These are phyloP conservation scores for Apiospora saccharicola DNA, from an alignment of 2,329 filamentous ascomycete genomes.

Conservation along the genomic window DNA sequence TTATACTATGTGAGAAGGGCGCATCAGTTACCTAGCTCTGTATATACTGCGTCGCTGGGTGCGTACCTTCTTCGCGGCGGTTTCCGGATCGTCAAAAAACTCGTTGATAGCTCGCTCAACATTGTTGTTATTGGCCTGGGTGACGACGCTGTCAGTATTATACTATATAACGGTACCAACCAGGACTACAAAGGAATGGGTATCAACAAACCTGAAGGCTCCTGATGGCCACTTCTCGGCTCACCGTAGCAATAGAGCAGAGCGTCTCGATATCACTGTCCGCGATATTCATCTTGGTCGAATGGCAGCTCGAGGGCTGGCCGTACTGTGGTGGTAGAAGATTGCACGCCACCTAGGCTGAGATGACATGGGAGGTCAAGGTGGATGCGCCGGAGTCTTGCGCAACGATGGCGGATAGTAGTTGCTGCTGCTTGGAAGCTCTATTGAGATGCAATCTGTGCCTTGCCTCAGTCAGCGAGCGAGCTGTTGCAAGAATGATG, in stretches of 20 bases:
- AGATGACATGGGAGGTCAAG: conserved; percentile 6
- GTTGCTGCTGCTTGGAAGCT: background rate
- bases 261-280: conserved; percentile 33
- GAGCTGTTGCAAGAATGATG: background rate
- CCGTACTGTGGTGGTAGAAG: background rate
- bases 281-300: conserved; percentile 23
- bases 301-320: conserved; percentile 9
- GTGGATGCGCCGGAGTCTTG: background rate
- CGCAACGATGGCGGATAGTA: background rate
- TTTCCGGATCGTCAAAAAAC: conserved; percentile 57
- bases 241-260: conserved; percentile 33
- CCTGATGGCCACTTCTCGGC: conserved; percentile 35
- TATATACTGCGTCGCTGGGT: background rate
- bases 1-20: conserved; percentile 48
- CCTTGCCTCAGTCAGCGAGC: conserved; percentile 9
- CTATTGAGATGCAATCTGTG: background rate
- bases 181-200: background rate
- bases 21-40: conserved; percentile 47
- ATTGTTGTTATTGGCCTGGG: conserved; percentile 54
- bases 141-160: background rate
- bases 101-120: conserved; percentile 58
- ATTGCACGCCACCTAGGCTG: conserved; percentile 8
- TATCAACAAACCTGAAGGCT: conserved; percentile 37
- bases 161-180: background rate
- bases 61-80: conserved; percentile 23